phyloP scores from a whole-genome alignment of 805 yeast genomes.

The Suhomyces xylopsoci region DNA sequence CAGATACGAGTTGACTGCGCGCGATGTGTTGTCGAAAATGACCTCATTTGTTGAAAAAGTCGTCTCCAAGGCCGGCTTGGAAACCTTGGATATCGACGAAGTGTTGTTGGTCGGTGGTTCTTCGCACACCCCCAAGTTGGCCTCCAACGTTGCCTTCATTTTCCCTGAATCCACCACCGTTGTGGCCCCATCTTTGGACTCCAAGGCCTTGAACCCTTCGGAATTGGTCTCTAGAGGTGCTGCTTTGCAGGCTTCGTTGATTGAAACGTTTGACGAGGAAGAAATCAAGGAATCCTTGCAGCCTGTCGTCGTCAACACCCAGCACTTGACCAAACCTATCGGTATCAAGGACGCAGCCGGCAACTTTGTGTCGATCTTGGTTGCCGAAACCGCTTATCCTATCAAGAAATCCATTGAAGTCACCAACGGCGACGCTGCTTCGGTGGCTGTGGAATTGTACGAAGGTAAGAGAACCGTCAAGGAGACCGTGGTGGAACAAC shows the following conservation, averaged over 20 bases:
- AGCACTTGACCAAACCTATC: conserved; percentile 78
- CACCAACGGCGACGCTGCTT: conserved; percentile 56
- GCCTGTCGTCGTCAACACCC: conserved; percentile 83
- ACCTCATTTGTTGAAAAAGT: conserved; percentile 69
- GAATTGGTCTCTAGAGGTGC: conserved; percentile 93
- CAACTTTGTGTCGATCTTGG: conserved; percentile 67
- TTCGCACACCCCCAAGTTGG: conserved; percentile 88
- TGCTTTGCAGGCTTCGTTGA: conserved; percentile 89
- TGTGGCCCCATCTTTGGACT: conserved; percentile 71
- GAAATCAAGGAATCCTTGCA: conserved; percentile 77
- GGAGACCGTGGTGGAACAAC: conserved; percentile 76
- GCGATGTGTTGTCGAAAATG: conserved; percentile 74
- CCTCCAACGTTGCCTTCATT: conserved; percentile 63
- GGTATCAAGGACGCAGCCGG: conserved; percentile 79
- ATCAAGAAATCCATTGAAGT: conserved; percentile 72
- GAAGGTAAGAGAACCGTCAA: conserved; percentile 84
- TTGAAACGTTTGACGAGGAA: conserved; percentile 78
- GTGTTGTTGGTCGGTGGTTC: conserved; percentile 92
- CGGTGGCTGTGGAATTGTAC: conserved; percentile 64
- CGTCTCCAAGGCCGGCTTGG: conserved; percentile 79
- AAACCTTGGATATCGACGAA: conserved; percentile 83
- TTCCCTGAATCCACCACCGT: conserved; percentile 81
- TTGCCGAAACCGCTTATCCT: conserved; percentile 87
- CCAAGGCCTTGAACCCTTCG: conserved; percentile 81
- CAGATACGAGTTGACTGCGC: conserved; percentile 84